These are phyloP conservation scores for Cladosporium cucumerinum DNA, from an alignment of 2,329 filamentous ascomycete genomes.

Conservation along the genomic window DNA sequence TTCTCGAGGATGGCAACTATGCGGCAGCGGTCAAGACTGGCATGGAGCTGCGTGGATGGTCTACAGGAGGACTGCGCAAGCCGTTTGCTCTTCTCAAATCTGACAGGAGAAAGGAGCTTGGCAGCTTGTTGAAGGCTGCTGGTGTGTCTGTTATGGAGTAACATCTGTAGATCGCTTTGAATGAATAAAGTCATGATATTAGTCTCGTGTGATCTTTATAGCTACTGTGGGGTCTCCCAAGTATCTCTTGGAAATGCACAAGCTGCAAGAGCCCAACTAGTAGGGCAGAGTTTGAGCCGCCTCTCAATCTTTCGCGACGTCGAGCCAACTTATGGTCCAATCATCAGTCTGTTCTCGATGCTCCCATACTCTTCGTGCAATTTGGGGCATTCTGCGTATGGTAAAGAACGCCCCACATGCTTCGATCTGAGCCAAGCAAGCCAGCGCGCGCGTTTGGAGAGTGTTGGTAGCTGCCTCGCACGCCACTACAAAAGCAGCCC, in stretches of 20 bases:
- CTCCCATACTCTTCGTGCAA: not conserved
- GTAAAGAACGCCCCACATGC: constrained; percentile 1
- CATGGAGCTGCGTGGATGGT: constrained; percentile 46
- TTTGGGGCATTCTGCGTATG: constrained; percentile 1
- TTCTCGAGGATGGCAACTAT: constrained; percentile 50
- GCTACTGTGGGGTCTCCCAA: not conserved
- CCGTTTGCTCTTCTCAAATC: constrained; percentile 44
- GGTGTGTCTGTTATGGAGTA: constrained; percentile 26
- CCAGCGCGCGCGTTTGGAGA: not conserved
- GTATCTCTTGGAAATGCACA: not conserved
- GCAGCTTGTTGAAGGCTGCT: constrained; percentile 38
- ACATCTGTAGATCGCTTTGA: not conserved
- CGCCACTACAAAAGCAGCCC: constrained; percentile 3
- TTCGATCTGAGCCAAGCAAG: not conserved
- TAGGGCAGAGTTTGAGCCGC: not conserved
- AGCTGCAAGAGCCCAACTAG: not conserved
- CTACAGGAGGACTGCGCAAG: constrained; percentile 49
- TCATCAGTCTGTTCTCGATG: not conserved
- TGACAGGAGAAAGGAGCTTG: constrained; percentile 37
- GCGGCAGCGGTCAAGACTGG: constrained; percentile 49
- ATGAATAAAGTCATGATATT: not conserved
- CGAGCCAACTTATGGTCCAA: constrained; percentile 7
- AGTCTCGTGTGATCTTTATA: not conserved
- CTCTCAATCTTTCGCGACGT: not conserved
- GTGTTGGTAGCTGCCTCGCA: constrained; percentile 1